Evolutionary conservation across 805 yeast species (phyloP).

Genomic region (Candida coquimbonensis): DNA sequence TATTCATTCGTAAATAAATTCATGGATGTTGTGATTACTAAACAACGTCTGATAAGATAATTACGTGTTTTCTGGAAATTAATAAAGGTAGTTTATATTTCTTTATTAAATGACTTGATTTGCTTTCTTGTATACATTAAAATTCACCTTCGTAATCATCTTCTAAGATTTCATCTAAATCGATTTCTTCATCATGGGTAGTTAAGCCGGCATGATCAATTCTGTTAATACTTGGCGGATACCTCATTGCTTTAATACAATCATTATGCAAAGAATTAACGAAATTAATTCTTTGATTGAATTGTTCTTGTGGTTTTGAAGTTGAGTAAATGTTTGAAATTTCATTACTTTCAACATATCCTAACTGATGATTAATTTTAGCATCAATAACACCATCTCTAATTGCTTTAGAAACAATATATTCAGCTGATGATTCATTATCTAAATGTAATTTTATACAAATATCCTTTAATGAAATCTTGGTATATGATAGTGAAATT

Average conservation of each 20-base stretch:
- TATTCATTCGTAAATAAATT: background rate
- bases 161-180: constrained; percentile 18
- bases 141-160: constrained; percentile 22
- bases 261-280: constrained; percentile 88
- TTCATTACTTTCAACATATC: constrained; percentile 88
- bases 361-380: constrained; percentile 79
- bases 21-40: too few relatives aligned
- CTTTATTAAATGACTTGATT: background rate
- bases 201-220: constrained; percentile 5
- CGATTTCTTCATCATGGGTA: constrained; percentile 20
- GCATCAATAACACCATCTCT: constrained; percentile 98
- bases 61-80: too few relatives aligned
- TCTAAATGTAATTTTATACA: constrained; percentile 89
- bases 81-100: too few relatives aligned
- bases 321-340: constrained; percentile 83
- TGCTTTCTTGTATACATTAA: background rate
- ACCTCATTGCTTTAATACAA: constrained; percentile 90
- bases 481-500: constrained; percentile 84
- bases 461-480: constrained; percentile 86
- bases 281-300: constrained; percentile 90
- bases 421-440: constrained; percentile 93
- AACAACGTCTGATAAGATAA: too few relatives aligned
- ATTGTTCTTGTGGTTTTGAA: constrained; percentile 74
- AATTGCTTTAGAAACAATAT: constrained; percentile 92
- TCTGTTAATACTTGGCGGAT: constrained; percentile 42